A percentile compares a stretch with the other conserved stretches of the same genome.
phyloP scores from a whole-genome alignment of 441 rosid genomes.

The Omphalea diandra region DNA sequence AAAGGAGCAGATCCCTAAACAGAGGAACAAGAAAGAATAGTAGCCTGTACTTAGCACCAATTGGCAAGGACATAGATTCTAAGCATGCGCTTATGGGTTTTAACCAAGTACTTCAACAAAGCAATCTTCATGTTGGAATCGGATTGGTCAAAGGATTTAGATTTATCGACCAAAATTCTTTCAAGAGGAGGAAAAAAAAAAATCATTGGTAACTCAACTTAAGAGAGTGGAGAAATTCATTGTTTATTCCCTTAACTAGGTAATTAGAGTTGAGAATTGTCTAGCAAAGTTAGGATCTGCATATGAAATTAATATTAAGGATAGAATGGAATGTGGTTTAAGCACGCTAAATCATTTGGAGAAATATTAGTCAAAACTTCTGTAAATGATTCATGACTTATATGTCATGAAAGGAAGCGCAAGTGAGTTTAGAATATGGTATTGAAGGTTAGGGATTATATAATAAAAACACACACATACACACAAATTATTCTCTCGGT shows the following conservation, averaged over 20 bases:
- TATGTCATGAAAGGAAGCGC: no score
- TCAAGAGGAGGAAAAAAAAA: conserved; percentile 66
- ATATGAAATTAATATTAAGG: neutral
- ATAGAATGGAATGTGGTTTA: conserved; percentile 15
- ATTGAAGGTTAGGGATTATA: no score
- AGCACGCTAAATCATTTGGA: no score
- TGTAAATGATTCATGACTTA: no score
- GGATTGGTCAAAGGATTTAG: conserved; percentile 64
- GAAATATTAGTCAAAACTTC: no score
- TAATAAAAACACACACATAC: no score
- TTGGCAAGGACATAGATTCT: conserved; percentile 89
- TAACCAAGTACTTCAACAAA: conserved; percentile 73
- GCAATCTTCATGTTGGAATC: conserved; percentile 86
- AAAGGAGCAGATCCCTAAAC: no score
- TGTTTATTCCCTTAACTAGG: conserved; percentile 88
- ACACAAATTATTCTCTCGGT: no score
- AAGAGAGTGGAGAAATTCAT: conserved; percentile 80
- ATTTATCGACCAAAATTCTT: conserved; percentile 82
- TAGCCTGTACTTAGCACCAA: conserved; percentile 99
- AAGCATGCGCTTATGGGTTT: conserved; percentile 94
- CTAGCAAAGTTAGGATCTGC: conserved; percentile 5
- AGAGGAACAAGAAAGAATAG: no score
- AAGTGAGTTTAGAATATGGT: no score
- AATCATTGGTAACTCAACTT: conserved; percentile 80
- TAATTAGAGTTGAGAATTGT: conserved; percentile 32